Conservation (phyloP, 352 stramenopile genomes). For the Phytophthora boehmeriae region DNA sequence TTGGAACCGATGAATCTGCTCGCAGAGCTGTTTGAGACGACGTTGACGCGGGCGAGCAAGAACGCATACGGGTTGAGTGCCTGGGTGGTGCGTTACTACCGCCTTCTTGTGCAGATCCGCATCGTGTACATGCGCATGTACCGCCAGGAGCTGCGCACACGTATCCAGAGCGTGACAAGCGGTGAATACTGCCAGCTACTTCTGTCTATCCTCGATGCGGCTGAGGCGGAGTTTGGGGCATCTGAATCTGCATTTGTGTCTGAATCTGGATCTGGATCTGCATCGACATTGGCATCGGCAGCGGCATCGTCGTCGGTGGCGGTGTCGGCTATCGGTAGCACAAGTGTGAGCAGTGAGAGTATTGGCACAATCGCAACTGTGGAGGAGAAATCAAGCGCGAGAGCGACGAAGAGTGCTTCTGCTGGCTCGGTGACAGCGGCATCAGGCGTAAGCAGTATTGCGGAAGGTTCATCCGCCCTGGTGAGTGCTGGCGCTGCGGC, state of each 20-base stretch:
- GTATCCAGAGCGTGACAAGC: constrained; percentile 27
- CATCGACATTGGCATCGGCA: not conserved
- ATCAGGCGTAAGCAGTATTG: constrained; percentile 1
- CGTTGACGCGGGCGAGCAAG: constrained; percentile 44
- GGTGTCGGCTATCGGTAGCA: too few species aligned
- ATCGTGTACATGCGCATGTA: constrained; percentile 61
- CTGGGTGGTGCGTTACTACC: constrained; percentile 39
- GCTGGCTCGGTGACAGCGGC: constrained; percentile 3
- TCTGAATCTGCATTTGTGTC: constrained; percentile 20
- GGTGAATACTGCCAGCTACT: constrained; percentile 30
- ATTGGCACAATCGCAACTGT: constrained; percentile 1
- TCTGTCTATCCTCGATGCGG: constrained; percentile 28
- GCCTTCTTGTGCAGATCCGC: constrained; percentile 40
- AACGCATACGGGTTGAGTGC: constrained; percentile 27
- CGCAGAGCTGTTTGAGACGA: constrained; percentile 43
- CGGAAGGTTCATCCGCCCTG: not conserved
- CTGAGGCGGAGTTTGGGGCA: constrained; percentile 19
- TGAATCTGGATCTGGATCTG: constrained; percentile 9
- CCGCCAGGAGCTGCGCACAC: constrained; percentile 41
- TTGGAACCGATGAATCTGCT: constrained; percentile 38
- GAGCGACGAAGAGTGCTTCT: not conserved
- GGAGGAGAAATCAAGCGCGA: constrained; percentile 5
- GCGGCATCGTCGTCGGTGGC: too few species aligned
- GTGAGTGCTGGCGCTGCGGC: not conserved
- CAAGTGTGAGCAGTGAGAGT: not conserved